Percentiles rank a stretch among this genome's conserved stretches.
phyloP scores from a whole-genome alignment of 1,284 basidiomycete genomes.

The Pascua sp. region DNA sequence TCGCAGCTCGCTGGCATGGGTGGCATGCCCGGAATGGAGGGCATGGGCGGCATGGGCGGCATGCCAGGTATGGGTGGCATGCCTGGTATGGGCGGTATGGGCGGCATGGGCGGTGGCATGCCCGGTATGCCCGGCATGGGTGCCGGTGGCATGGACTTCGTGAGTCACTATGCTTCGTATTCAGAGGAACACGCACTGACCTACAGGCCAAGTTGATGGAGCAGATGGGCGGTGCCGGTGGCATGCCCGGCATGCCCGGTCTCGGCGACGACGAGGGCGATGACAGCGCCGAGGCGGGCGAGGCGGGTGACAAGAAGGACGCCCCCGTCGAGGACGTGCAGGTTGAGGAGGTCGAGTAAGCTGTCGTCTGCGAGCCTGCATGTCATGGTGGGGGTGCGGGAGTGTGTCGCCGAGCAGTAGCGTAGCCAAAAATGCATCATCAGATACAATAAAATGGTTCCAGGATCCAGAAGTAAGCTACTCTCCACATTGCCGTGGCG shows the following conservation, averaged over 20 bases:
- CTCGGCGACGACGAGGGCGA: constrained; percentile 31
- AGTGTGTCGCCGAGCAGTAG: neutral
- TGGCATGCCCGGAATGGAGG: constrained; percentile 20
- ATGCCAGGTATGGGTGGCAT: constrained; percentile 36
- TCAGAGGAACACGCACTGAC: neutral
- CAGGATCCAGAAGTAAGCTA: too few species aligned
- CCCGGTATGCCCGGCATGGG: constrained; percentile 52
- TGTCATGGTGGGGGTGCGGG: neutral
- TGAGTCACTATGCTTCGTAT: constrained; percentile 5
- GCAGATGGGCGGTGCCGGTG: constrained; percentile 38
- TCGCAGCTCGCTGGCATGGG: constrained; percentile 21
- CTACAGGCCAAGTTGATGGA: constrained; percentile 45
- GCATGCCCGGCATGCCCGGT: constrained; percentile 41
- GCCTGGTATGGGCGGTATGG: constrained; percentile 34
- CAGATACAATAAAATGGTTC: neutral
- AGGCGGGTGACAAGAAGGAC: constrained; percentile 59
- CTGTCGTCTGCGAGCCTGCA: neutral
- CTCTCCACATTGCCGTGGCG: neutral
- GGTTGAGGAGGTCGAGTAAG: constrained; percentile 39
- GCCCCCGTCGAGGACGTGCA: constrained; percentile 40
- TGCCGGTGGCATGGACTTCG: constrained; percentile 52
- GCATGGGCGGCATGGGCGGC: constrained; percentile 44
- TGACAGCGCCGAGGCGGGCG: constrained; percentile 44
- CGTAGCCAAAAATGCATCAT: constrained; percentile 3
- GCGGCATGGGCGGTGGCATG: constrained; percentile 27